Evolutionary conservation across 768 basidiomycete genomes (phyloP), one percentile per base, ranked within the genome.

Genomic region (Megacollybia marginata): DNA sequence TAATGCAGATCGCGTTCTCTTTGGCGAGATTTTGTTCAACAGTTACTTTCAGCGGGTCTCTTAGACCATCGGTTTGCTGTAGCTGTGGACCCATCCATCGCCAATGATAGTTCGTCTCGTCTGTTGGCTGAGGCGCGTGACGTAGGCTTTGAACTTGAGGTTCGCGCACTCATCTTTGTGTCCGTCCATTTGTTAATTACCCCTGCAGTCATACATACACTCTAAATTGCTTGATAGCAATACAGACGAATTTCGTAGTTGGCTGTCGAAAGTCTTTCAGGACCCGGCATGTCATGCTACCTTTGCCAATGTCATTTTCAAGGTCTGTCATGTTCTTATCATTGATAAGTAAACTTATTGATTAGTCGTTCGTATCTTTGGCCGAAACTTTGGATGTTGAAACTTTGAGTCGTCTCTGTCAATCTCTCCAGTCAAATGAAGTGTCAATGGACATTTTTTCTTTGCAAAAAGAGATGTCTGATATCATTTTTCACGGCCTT

Each of bases 381-480:
- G 69, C 76, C 9, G 67, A 67, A 28, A 65, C 74, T 16, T 66
- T 76, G 33, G 86, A 92, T 52, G 72, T 86, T 5, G 88, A 90
- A 60, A 65, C 78, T 13, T 67, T 91, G 38, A 80, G 88, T 47
- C 77, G 80, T 55, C 65, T 87, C n/a, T 88, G 83, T 62, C 82
- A 78, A 60, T 61, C 82, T 18, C 71, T 92, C 9, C 82, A 78
- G 54, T 67, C 71, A 12, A 72, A 79, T 48, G 80, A 83, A 52
- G 62, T 64, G 19, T 76, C 78, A 0, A 64, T 92, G 16, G 88
- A 91, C 56, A 75, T 88, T 43, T 55, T 91, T 42, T 76, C 85
- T 8, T 65, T 91, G 20, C 85, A 92, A 60, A 64, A 77, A 16
- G 78, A 73, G 50, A 65, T 88, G n/a, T 71, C 73, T 10, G 79